Base-by-base conservation (phyloP, 768 basidiomycete species). In the Naganishia onofrii region DNA sequence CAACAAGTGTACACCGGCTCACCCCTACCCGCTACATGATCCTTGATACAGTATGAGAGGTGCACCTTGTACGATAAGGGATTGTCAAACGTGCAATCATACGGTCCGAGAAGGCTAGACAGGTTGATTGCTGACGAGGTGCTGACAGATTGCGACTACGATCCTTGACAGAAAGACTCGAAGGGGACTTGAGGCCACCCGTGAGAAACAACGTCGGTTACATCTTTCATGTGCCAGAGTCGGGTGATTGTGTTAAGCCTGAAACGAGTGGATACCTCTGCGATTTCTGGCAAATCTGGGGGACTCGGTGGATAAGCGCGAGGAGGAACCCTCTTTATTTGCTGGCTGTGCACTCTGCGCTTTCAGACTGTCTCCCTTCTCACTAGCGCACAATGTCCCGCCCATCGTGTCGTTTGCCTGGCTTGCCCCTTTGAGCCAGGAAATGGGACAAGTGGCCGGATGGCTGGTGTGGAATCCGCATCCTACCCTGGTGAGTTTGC, bases 371-470 rank as follows among this genome's bases (percentile, higher is more conserved):
- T 17, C 13, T 4, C 26, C 4, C 12, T 13, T 23, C 9, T 55
- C 6, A 31, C 54, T 55, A 55, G 54, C 54, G 54, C 54, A 15
- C 12, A 29, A 7, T 17, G 28, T 3, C 32, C 8, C 31, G 34
- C 21, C 38, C n/a, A 28, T 26, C 23, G 36, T 44, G 38, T 26
- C 60, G 6, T 21, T n/a, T 60, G 58, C 34, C 55, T 1, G 58
- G 34, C 60, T 63, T 63, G 2, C 60, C 60, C 60, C 23, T 63
- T 63, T 63, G 60, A 63, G 60, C 42, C 13, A n/a, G 48, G 48
- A 7, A 51, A 21, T n/a, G 48, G 48, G 48, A n/a, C 48, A 23
- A 4, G 3, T 10, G 57, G 34, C 9, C 57, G 34, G 21, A 38
- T 57, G 56, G 56, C 56, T 57, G 56, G 34, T 36, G 56, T 34